Evolutionary conservation across 2,329 filamentous ascomycete species (phyloP), one percentile per base, ranked within the genome.

Genomic region (Penicillium rolfsii): DNA sequence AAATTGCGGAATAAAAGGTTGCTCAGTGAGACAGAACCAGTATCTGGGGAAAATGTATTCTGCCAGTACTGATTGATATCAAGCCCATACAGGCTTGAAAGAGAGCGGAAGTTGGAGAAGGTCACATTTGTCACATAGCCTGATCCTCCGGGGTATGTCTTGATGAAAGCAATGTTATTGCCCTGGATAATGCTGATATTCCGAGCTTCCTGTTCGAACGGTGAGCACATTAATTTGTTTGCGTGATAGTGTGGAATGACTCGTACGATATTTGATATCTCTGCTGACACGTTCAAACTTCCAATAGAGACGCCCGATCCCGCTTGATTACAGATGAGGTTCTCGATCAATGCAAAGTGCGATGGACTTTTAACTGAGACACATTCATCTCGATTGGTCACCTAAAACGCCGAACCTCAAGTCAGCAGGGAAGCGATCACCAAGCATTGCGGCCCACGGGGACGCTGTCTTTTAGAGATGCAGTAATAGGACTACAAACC

Each of bases 141-240:
- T 0, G 72, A 74, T 14, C 76, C 76, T 4, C 76, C 76, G 0
- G 76, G 76, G 58, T 73, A 78, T 9, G 76, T 77, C 58, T 78
- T 78, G 64, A 77, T 78, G 56, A 78, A 76, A 16, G 72, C 65
- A 28, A 78, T 75, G 48, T 77, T 72, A 52, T 72, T 77, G 4
- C 72, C 74, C 55, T 83, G 69, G 16, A 74, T 72, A 22, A 75
- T 72, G 45, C 69, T 73, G 40, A 78, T 77, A 41, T 78, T 77
- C 14, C 69, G 66, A 9, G 71, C 72, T 52, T 66, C 68, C 71
- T 73, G n/a, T 14, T 35, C 5, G 5, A 52, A 36, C 9, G 4
- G 16, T 52, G 4, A 52, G 48, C 24, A 19, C 6, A 3, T 24
- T 12, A 2, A 22, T 3, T 16, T 5, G 3, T 45, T 14, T 7